A percentile compares a stretch with the other conserved stretches of the same genome.
These are phyloP conservation scores for Abrus precatorius DNA, from an alignment of 306 rosid species.

Conservation along the genomic window DNA sequence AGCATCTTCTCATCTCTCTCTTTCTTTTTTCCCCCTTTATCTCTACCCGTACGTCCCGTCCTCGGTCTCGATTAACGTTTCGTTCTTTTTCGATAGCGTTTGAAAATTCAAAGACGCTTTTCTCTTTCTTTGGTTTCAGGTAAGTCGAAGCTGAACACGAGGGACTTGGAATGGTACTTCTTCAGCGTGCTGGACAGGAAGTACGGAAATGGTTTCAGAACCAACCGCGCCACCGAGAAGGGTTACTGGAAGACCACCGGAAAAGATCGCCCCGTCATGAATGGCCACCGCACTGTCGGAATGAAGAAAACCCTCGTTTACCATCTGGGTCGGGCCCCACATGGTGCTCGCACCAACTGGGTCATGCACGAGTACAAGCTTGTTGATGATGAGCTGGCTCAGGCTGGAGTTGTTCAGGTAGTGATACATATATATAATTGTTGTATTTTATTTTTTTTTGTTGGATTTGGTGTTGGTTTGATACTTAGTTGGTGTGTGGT, in stretches of 20 bases:
- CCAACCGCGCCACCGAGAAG: constrained; percentile 84
- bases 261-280: constrained; percentile 69
- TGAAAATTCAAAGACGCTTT: background rate
- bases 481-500: constrained; percentile 32
- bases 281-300: constrained; percentile 59
- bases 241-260: constrained; percentile 99
- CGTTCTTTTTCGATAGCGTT: constrained; percentile 3
- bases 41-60: background rate
- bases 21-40: background rate
- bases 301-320: constrained; percentile 96
- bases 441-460: background rate
- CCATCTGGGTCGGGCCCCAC: constrained; percentile 86
- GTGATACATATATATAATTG: background rate
- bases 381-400: constrained; percentile 65
- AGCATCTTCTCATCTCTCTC: constrained; percentile 19
- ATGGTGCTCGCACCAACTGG: constrained; percentile 84
- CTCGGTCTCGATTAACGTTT: background rate
- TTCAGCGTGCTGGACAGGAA: constrained; percentile 81
- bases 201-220: constrained; percentile 83
- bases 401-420: constrained; percentile 66
- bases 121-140: constrained; percentile 47
- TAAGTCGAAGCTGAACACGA: constrained; percentile 73
- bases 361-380: constrained; percentile 95
- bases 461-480: constrained; percentile 10
- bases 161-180: constrained; percentile 96